Percentiles rank a stretch among this genome's conserved stretches.
Evolutionary conservation across 2,329 filamentous ascomycete species (phyloP).

Genomic region (Ascochyta pisi): DNA sequence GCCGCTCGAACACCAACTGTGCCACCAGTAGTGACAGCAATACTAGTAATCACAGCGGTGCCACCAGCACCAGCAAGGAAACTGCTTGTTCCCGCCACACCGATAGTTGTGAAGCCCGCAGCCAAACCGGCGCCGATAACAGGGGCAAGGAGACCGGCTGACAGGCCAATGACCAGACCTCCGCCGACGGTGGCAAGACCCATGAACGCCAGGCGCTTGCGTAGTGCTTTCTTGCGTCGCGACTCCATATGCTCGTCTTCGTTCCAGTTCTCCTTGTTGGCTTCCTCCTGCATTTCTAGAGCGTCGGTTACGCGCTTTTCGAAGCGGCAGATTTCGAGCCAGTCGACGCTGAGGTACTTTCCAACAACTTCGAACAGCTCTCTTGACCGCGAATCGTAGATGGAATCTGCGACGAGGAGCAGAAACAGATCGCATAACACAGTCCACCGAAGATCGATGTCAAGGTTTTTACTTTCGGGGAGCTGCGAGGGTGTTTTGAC

Average conservation of each 20-base stretch:
- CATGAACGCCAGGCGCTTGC: conserved; percentile 90
- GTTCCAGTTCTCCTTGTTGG: conserved; percentile 96
- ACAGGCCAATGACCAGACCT: conserved; percentile 92
- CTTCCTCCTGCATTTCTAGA: conserved; percentile 94
- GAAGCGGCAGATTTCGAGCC: conserved; percentile 94
- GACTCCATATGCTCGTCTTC: conserved; percentile 92
- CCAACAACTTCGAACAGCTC: conserved; percentile 84
- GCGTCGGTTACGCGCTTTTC: conserved; percentile 97
- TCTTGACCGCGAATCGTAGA: conserved; percentile 89
- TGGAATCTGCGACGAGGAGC: conserved; percentile 92
- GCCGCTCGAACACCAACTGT: conserved; percentile 86
- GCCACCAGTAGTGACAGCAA: conserved; percentile 83
- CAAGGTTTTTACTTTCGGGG: conserved; percentile 80
- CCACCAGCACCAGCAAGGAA: conserved; percentile 93
- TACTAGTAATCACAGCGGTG: conserved; percentile 91
- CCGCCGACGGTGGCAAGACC: conserved; percentile 95
- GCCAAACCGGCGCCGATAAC: conserved; percentile 94
- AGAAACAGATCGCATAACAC: conserved; percentile 95
- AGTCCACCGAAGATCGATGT: conserved; percentile 97
- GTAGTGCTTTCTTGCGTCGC: conserved; percentile 80
- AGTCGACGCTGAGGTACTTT: conserved; percentile 78
- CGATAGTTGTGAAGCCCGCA: conserved; percentile 93
- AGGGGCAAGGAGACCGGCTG: conserved; percentile 87
- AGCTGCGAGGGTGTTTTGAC: conserved; percentile 85
- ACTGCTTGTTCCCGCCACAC: conserved; percentile 83